Evolutionary conservation across 1,284 basidiomycete genomes (phyloP).

Genomic region (Trichosporon sp.): DNA sequence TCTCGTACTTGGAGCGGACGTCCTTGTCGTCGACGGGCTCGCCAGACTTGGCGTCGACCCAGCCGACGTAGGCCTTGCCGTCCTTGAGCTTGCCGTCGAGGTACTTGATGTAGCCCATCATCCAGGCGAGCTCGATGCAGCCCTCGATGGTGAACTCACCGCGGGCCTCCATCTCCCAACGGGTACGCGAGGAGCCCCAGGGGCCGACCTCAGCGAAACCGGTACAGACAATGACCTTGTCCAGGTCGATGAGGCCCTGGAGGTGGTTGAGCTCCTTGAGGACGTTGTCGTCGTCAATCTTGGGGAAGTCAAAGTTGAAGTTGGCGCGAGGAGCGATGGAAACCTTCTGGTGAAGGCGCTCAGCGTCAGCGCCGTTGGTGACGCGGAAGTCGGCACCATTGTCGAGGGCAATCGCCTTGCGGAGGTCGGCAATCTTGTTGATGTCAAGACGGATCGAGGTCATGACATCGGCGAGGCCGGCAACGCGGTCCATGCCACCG

Average conservation of each 20-base stretch:
- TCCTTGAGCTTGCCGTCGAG: conserved; percentile 94
- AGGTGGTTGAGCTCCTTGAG: conserved; percentile 70
- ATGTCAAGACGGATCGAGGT: conserved; percentile 72
- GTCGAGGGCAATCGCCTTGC: conserved; percentile 87
- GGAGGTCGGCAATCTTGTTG: conserved; percentile 79
- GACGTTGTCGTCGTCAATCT: conserved; percentile 62
- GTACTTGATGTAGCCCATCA: conserved; percentile 98
- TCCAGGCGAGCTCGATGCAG: conserved; percentile 98
- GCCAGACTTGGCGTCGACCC: conserved; percentile 91
- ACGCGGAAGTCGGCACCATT: conserved; percentile 93
- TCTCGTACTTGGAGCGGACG: conserved; percentile 87
- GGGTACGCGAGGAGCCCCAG: conserved; percentile 96
- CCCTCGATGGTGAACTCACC: conserved; percentile 94
- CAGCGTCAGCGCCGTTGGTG: conserved; percentile 84
- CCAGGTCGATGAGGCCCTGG: conserved; percentile 83
- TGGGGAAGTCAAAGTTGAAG: conserved; percentile 92
- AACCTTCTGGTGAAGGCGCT: conserved; percentile 87
- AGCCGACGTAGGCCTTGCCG: conserved; percentile 88
- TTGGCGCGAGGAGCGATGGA: conserved; percentile 93
- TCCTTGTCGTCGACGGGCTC: conserved; percentile 99
- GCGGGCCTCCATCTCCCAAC: conserved; percentile 97
- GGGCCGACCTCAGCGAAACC: conserved; percentile 98
- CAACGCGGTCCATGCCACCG: conserved; percentile 94
- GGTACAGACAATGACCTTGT: conserved; percentile 91
- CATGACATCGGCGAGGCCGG: conserved; percentile 89